phyloP scores from a whole-genome alignment of 345 rosid genomes.

The Eutrema japonicum region DNA sequence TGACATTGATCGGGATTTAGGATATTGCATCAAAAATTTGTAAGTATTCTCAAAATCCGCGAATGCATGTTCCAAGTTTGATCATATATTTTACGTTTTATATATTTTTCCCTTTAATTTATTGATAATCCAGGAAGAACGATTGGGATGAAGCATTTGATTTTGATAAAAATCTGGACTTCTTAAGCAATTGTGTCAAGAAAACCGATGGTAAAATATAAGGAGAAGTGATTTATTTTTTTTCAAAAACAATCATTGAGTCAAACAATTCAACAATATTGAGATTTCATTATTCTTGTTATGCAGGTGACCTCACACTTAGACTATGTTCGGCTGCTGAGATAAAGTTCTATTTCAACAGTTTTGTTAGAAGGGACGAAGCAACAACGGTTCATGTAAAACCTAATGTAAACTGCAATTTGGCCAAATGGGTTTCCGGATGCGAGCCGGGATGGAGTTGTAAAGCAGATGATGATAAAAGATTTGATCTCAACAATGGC shows the following conservation, averaged over 20 bases:
- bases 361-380: constrained; percentile 49
- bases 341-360: constrained; percentile 66
- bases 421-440: constrained; percentile 73
- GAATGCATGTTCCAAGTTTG: neutral
- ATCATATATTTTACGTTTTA: neutral
- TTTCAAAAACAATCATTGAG: neutral
- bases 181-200: constrained; percentile 69
- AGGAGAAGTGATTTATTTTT: constrained; percentile 4
- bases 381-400: constrained; percentile 47
- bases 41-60: constrained; percentile 43
- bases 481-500: constrained; percentile 51
- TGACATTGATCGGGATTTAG: constrained; percentile 51
- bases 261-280: constrained; percentile 7
- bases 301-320: constrained; percentile 66
- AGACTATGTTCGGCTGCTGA: constrained; percentile 84
- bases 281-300: neutral
- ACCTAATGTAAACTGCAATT: constrained; percentile 81
- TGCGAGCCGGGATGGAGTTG: constrained; percentile 99
- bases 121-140: constrained; percentile 53
- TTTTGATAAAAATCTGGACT: constrained; percentile 57
- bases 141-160: constrained; percentile 86
- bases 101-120: neutral
- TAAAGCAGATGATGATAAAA: constrained; percentile 43
- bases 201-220: constrained; percentile 58
- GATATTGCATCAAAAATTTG: constrained; percentile 78